Evolutionary conservation across 2,329 filamentous ascomycete species (phyloP).

Genomic region (Aaosphaeria pasadenensis): DNA sequence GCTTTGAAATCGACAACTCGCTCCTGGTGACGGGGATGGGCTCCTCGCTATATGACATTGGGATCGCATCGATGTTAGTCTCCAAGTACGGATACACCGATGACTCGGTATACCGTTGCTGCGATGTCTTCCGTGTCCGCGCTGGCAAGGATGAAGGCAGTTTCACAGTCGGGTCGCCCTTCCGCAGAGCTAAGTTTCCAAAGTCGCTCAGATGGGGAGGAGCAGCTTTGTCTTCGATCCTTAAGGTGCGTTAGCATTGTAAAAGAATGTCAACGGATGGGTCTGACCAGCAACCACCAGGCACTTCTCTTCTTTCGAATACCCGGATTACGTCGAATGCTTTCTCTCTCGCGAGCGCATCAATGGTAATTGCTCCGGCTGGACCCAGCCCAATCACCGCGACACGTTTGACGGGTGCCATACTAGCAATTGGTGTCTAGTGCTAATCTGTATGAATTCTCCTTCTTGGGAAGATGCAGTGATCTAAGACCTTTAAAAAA

Average conservation of each 20-base stretch:
- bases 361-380: constrained; percentile 58
- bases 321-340: constrained; percentile 58
- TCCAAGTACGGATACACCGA: constrained; percentile 60
- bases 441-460: not conserved
- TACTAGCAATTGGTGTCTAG: not conserved
- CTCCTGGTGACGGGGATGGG: constrained; percentile 47
- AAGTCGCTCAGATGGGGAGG: constrained; percentile 19
- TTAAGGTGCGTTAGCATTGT: constrained; percentile 3
- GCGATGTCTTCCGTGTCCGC: constrained; percentile 10
- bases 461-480: too few relatives aligned
- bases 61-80: constrained; percentile 58
- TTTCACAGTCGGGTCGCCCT: constrained; percentile 14
- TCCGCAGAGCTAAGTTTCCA: constrained; percentile 14
- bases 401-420: constrained; percentile 38
- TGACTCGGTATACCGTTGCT: constrained; percentile 22
- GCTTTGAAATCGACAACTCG: constrained; percentile 42
- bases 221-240: constrained; percentile 19
- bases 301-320: constrained; percentile 59
- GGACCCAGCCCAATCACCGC: constrained; percentile 63
- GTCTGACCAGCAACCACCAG: constrained; percentile 60
- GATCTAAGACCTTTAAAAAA: too few relatives aligned
- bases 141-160: constrained; percentile 17
- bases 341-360: constrained; percentile 59
- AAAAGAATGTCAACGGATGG: not conserved
- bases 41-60: constrained; percentile 62